These are phyloP conservation scores for Micractinium sp. DNA, from an alignment of 139 green algal species.

Conservation along the genomic window DNA sequence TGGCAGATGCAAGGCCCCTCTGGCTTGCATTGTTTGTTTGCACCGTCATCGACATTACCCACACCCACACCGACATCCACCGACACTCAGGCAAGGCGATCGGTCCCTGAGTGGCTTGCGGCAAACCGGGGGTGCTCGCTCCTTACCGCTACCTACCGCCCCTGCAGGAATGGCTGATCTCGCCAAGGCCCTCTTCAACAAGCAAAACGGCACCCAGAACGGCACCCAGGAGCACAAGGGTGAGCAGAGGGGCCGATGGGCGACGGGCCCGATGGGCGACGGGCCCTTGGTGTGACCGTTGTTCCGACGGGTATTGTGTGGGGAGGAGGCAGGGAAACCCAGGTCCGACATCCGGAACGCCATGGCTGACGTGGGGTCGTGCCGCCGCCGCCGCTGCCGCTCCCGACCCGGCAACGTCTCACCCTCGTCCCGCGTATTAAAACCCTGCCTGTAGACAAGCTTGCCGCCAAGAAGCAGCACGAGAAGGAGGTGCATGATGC, in stretches of 20 bases:
- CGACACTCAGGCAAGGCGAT: background rate
- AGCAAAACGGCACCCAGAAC: background rate
- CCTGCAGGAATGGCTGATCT: background rate
- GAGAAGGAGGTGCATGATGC: constrained; percentile 42
- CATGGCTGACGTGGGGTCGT: background rate
- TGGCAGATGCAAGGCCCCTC: no score
- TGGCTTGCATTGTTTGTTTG: background rate
- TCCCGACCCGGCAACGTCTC: background rate
- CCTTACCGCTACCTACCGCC: background rate
- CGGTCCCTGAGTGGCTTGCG: background rate
- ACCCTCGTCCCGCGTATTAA: background rate
- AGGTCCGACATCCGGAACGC: background rate
- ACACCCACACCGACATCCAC: background rate
- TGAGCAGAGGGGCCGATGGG: background rate
- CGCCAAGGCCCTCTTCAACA: background rate
- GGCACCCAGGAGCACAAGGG: background rate
- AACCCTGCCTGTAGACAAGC: constrained; percentile 52
- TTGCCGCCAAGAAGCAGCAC: constrained; percentile 48
- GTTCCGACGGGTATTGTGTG: no score
- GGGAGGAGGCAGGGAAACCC: background rate
- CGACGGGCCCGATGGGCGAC: background rate
- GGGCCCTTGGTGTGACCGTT: no score
- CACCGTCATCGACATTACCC: no score
- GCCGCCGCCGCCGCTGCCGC: background rate
- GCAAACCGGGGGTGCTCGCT: no score